A percentile compares a stretch with the other conserved stretches of the same genome.
Evolutionary conservation across 345 rosid genomes (phyloP).

Genomic region (Moringa oleifera): DNA sequence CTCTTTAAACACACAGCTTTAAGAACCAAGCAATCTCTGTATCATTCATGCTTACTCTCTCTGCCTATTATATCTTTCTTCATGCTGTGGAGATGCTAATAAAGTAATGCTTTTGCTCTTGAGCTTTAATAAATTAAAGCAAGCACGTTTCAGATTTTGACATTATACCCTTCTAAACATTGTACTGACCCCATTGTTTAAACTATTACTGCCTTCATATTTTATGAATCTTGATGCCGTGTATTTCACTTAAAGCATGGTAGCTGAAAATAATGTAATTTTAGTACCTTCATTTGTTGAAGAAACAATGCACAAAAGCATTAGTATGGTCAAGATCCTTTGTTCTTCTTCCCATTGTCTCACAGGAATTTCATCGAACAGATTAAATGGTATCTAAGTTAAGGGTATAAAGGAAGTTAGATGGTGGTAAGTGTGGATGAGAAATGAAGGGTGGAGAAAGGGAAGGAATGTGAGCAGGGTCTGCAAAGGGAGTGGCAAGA

Average conservation of each 20-base stretch:
- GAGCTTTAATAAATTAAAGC: slow-evolving; percentile 30
- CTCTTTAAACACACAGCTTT: slow-evolving; percentile 6
- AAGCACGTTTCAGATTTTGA: slow-evolving; percentile 29
- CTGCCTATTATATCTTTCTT: neutral
- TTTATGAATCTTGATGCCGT: slow-evolving; percentile 1
- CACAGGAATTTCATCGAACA: no score
- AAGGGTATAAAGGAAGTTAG: no score
- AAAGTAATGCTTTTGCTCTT: no score
- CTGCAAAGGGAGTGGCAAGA: slow-evolving; percentile 11
- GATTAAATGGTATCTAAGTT: no score
- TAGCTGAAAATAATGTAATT: neutral
- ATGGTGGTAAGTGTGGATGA: neutral
- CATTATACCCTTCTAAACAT: slow-evolving; percentile 9
- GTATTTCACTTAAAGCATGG: slow-evolving; percentile 10
- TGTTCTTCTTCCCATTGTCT: no score
- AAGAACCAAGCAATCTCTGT: no score
- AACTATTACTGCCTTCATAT: neutral
- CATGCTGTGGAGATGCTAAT: slow-evolving; percentile 11
- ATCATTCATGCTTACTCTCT: slow-evolving; percentile 22
- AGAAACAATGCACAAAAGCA: no score
- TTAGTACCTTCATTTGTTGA: no score
- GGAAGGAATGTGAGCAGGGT: slow-evolving; percentile 15
- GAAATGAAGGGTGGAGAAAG: no score
- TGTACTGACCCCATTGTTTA: slow-evolving; percentile 2
- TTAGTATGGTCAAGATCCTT: no score